Base-by-base conservation (phyloP, 192 early-diverging fungal genomes). In the Podila minutissima region DNA sequence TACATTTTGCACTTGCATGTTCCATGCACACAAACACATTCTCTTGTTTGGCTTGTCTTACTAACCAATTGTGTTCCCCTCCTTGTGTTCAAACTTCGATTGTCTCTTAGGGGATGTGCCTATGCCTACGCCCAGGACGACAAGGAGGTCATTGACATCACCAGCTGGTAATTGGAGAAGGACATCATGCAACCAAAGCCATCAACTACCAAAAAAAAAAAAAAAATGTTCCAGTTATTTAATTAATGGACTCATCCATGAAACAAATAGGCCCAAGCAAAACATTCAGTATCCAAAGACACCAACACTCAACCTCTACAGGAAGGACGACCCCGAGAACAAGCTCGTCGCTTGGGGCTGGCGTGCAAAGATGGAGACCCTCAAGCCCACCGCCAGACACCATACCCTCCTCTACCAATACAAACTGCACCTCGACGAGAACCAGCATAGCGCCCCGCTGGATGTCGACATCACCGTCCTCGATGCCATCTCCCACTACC, bases 341-440 rank as follows among this genome's bases (percentile, higher is more conserved):
- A 69, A 69, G 17, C 67, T 69, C 5, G 38, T 69, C 67, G 67
- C 67, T 26, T 59, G 67, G 67, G 67, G 58, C 35, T 69, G 55
- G 67, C 67, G 67, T 46, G 67, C 67, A 69, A 69, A 69, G 67
- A 60, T 69, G 58, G 53, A 62, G 55, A 55, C 83, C 32, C 72
- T 75, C 59, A 75, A 74, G 53, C 64, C 67, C 41, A 48, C 67
- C 19, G 67, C 67, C 28, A 29, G 72, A 24, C 70, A 67, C 35
- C 69, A 82, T 28, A 67, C 74, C 22, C 65, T 86, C 3, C 65
- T 86, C 48, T 83, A 75, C n/a, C 84, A 84, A 57, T 86, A 83
- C 72, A 86, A 84, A 41, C 68, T 86, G 5, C 84, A 79, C 62
- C 70, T 86, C 13, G 81, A 79, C 55, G 85, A 86, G 50, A 69